phyloP scores from a whole-genome alignment of 371 early-diverging fungal species.

The Gilbertella persicaria region DNA sequence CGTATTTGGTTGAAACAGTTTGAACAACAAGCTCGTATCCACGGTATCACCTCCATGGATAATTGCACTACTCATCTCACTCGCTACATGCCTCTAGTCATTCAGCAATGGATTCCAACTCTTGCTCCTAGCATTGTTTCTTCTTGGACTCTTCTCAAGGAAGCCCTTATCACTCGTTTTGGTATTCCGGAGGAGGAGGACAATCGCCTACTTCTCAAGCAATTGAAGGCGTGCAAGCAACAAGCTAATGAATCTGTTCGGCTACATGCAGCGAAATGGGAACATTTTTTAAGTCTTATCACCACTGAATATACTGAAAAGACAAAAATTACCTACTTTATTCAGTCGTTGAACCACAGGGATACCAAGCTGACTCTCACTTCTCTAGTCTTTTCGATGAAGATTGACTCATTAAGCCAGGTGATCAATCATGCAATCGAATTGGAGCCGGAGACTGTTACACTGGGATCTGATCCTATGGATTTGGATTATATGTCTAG shows the following conservation, averaged over 20 bases:
- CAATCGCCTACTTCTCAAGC: neutral
- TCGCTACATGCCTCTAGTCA: neutral
- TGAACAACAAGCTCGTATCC: neutral
- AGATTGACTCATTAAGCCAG: neutral
- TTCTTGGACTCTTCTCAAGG: neutral
- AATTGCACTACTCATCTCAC: neutral
- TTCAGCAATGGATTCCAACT: conserved; percentile 5
- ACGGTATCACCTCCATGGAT: neutral
- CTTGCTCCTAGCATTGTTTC: neutral
- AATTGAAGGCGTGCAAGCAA: neutral
- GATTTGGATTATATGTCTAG: neutral
- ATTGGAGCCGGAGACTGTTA: too few species aligned
- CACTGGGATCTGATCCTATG: too few species aligned
- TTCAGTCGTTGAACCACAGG: neutral
- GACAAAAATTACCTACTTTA: conserved; percentile 1
- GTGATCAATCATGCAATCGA: neutral
- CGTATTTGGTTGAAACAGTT: conserved; percentile 3
- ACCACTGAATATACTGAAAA: neutral
- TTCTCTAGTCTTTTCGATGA: neutral
- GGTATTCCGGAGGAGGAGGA: conserved; percentile 2
- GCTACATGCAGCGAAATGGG: neutral
- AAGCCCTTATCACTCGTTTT: neutral
- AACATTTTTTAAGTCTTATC: neutral
- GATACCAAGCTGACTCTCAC: neutral
- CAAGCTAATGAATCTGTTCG: neutral